Conservation (phyloP, 129 eudicot genomes). For the Helianthus tuberosus region DNA sequence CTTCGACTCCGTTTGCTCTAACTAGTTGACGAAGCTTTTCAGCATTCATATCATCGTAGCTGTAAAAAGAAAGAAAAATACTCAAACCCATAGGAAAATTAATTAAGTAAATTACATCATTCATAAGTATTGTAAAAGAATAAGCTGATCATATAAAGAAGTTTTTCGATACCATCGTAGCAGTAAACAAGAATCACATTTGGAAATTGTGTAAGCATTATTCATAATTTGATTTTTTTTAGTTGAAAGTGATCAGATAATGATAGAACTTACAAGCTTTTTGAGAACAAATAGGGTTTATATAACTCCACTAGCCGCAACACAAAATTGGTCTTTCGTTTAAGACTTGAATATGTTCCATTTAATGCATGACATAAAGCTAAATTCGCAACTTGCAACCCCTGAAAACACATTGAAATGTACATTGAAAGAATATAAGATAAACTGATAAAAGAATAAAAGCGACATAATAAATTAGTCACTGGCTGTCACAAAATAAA, state of each 20-base stretch:
- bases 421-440: too few species aligned
- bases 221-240: too few species aligned
- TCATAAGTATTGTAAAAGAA: not conserved
- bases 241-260: too few species aligned
- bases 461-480: too few species aligned
- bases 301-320: conserved; percentile 48
- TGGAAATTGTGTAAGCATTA: too few species aligned
- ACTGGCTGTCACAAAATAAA: too few species aligned
- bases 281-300: conserved; percentile 53
- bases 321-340: conserved; percentile 37
- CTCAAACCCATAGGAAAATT: not conserved
- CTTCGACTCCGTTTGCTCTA: conserved; percentile 49
- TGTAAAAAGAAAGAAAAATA: conserved; percentile 18
- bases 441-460: too few species aligned
- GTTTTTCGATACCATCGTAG: too few species aligned
- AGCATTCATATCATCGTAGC: conserved; percentile 80
- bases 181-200: too few species aligned
- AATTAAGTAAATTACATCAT: not conserved
- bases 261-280: conserved; percentile 42
- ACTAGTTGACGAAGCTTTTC: conserved; percentile 62
- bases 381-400: conserved; percentile 24
- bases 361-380: conserved; percentile 33
- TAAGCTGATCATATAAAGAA: not conserved
- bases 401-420: conserved; percentile 21
- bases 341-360: conserved; percentile 23